These are phyloP conservation scores for Curvularia verruculosa DNA, from an alignment of 2,329 filamentous ascomycete species.

Conservation along the genomic window DNA sequence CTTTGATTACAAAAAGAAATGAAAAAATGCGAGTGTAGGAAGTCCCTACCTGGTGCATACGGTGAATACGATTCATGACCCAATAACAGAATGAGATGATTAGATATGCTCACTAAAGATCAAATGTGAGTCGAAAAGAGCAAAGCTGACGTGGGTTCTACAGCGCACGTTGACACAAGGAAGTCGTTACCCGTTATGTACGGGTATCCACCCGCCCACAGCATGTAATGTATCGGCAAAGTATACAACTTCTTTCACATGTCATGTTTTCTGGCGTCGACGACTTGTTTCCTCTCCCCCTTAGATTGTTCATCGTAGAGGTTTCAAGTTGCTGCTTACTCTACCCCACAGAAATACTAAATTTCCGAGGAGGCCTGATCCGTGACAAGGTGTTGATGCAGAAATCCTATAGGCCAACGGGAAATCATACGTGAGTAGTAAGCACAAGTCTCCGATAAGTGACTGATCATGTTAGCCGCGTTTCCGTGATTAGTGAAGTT, in stretches of 20 bases:
- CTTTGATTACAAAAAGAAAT: not conserved
- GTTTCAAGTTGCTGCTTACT: not conserved
- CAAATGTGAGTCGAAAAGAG: not conserved
- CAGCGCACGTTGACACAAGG: not conserved
- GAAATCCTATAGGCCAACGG: not conserved
- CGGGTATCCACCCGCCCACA: not conserved
- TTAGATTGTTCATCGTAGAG: not conserved
- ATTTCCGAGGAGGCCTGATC: not conserved
- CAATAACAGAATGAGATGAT: not conserved
- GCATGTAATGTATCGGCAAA: not conserved
- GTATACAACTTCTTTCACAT: not conserved
- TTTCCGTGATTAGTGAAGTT: too few relatives aligned
- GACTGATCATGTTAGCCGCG: not conserved
- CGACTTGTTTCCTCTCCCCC: not conserved
- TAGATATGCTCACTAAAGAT: not conserved
- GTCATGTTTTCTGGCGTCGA: not conserved
- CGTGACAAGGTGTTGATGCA: not conserved
- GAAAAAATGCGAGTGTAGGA: not conserved
- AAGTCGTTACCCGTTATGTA: not conserved
- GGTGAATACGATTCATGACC: not conserved
- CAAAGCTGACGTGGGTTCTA: conserved; percentile 8
- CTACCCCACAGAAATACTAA: not conserved
- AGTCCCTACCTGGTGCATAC: not conserved
- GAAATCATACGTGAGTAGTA: not conserved
- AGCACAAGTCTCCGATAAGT: not conserved